Percentiles rank a stretch among this genome's conserved stretches.
These are phyloP conservation scores for Ascochyta viciae-villosae DNA, from an alignment of 2,329 filamentous ascomycete species.

Conservation along the genomic window DNA sequence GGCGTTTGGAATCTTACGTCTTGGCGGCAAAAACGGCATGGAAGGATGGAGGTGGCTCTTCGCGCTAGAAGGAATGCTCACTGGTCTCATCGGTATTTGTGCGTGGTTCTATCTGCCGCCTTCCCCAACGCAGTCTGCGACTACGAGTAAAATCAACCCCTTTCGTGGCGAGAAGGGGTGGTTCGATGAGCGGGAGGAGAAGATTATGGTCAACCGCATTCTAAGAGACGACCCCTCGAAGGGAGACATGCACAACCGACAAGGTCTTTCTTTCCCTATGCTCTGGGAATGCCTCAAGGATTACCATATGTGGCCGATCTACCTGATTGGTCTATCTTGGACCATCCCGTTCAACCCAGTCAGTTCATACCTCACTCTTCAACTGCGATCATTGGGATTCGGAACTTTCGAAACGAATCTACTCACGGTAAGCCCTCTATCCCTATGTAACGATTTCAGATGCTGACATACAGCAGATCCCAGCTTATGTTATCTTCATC, in stretches of 20 bases:
- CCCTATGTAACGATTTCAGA: not conserved
- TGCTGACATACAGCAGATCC: slow-evolving; percentile 34
- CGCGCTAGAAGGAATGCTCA: slow-evolving; percentile 49
- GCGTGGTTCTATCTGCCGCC: slow-evolving; percentile 52
- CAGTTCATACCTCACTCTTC: slow-evolving; percentile 46
- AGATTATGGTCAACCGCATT: slow-evolving; percentile 72
- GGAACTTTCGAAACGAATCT: slow-evolving; percentile 49
- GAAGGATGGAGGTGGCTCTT: slow-evolving; percentile 61
- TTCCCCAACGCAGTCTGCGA: slow-evolving; percentile 69
- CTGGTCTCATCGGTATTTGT: slow-evolving; percentile 46
- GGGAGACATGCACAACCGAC: slow-evolving; percentile 68
- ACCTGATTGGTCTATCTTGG: slow-evolving; percentile 46
- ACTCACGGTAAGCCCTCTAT: slow-evolving; percentile 34
- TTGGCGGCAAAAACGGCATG: slow-evolving; percentile 58
- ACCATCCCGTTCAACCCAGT: slow-evolving; percentile 44
- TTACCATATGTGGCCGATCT: slow-evolving; percentile 62
- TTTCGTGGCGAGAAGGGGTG: slow-evolving; percentile 69
- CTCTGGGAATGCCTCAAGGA: slow-evolving; percentile 60
- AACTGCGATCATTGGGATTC: slow-evolving; percentile 46
- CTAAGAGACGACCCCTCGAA: slow-evolving; percentile 64
- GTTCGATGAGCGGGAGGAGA: slow-evolving; percentile 72
- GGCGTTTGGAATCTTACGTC: slow-evolving; percentile 62
- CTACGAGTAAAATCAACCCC: slow-evolving; percentile 42
- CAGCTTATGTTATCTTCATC: slow-evolving; percentile 58
- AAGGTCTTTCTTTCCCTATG: slow-evolving; percentile 58